Conservation (phyloP, 306 rosid species). For the Corylus avellana region DNA sequence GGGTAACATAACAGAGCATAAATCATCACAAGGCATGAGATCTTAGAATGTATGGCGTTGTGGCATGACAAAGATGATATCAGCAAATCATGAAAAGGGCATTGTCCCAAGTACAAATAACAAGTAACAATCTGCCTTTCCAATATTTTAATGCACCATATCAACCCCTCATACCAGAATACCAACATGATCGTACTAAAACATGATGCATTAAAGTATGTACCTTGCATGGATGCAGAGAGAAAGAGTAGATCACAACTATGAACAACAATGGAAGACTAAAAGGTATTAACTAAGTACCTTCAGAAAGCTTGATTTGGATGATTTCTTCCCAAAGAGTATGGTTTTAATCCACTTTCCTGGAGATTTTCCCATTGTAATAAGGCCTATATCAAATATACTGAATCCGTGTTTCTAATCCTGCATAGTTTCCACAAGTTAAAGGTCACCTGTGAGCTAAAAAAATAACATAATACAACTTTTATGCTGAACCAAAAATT, state of each 20-base stretch:
- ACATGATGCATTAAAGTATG: background rate
- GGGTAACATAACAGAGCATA: background rate
- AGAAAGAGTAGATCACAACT: constrained; percentile 12
- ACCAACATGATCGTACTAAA: background rate
- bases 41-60: background rate
- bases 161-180: background rate
- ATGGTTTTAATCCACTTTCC: constrained; percentile 94
- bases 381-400: constrained; percentile 13
- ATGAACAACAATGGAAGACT: background rate
- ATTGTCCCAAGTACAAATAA: background rate
- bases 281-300: background rate
- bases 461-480: background rate
- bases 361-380: constrained; percentile 89
- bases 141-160: background rate
- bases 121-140: background rate
- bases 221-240: constrained; percentile 25
- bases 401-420: background rate
- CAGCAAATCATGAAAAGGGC: background rate
- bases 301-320: constrained; percentile 54
- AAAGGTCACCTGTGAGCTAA: background rate
- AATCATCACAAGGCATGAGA: background rate
- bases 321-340: constrained; percentile 82
- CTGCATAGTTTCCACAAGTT: constrained; percentile 4
- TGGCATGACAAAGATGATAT: background rate
- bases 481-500: background rate